Evolutionary conservation across 2,329 filamentous ascomycete genomes (phyloP).

Genomic region (Neoarthrinium moseri): DNA sequence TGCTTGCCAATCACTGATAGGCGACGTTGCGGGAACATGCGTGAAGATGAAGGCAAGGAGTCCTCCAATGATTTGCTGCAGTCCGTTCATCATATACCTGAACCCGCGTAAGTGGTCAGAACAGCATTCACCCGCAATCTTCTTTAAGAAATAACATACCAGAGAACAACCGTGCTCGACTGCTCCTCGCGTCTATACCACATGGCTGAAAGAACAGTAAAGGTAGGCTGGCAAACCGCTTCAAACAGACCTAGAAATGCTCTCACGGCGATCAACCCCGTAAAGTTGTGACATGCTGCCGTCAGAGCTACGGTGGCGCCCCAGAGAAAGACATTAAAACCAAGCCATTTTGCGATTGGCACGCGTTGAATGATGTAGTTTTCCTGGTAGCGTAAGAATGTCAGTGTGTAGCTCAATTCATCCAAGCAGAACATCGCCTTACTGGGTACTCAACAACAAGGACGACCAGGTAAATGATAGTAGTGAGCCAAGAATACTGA

Average conservation of each 20-base stretch:
- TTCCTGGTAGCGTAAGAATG: slow-evolving; percentile 9
- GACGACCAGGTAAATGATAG: slow-evolving; percentile 71
- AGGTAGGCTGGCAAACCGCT: slow-evolving; percentile 64
- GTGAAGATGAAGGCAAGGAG: slow-evolving; percentile 65
- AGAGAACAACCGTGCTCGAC: slow-evolving; percentile 48
- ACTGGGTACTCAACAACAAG: slow-evolving; percentile 68
- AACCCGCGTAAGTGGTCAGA: background rate
- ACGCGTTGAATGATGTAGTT: slow-evolving; percentile 58
- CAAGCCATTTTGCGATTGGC: slow-evolving; percentile 66
- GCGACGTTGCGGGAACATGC: slow-evolving; percentile 45
- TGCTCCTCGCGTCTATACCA: slow-evolving; percentile 73
- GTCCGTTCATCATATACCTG: slow-evolving; percentile 75
- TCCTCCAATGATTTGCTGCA: slow-evolving; percentile 70
- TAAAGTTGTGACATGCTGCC: slow-evolving; percentile 59
- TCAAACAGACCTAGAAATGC: slow-evolving; percentile 71
- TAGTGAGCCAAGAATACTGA: slow-evolving; percentile 71
- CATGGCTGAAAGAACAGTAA: slow-evolving; percentile 65
- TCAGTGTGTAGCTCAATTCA: background rate
- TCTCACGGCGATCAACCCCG: slow-evolving; percentile 56
- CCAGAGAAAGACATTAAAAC: slow-evolving; percentile 64
- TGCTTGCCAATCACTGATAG: slow-evolving; percentile 65
- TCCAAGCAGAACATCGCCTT: slow-evolving; percentile 1
- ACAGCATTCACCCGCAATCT: background rate
- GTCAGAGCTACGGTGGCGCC: slow-evolving; percentile 58
- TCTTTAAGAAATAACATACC: slow-evolving; percentile 15